phyloP scores from a whole-genome alignment of 2,329 filamentous ascomycete genomes.

The Cephalotrichum gorgonifer region DNA sequence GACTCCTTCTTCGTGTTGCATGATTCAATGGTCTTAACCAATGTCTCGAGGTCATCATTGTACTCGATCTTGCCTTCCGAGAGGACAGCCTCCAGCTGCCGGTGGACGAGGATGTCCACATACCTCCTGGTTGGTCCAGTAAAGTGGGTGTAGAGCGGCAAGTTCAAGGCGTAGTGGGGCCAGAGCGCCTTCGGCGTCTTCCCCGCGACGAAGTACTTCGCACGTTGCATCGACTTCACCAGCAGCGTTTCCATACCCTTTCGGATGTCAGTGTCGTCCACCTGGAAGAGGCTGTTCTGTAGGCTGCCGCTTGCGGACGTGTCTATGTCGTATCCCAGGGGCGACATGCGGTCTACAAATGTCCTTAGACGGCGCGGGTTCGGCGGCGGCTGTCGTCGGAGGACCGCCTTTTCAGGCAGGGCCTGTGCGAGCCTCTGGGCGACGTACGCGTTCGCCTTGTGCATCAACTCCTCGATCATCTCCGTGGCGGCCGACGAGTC shows the following conservation, averaged over 20 bases:
- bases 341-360: constrained; percentile 87
- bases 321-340: constrained; percentile 83
- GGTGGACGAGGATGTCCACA: constrained; percentile 89
- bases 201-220: constrained; percentile 85
- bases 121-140: constrained; percentile 92
- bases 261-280: constrained; percentile 78
- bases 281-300: constrained; percentile 90
- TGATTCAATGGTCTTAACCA: constrained; percentile 86
- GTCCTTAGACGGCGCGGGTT: constrained; percentile 82
- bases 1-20: constrained; percentile 99
- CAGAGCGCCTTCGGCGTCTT: constrained; percentile 69
- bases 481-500: constrained; percentile 83
- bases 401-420: constrained; percentile 83
- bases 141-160: constrained; percentile 94
- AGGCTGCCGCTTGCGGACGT: constrained; percentile 79
- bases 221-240: constrained; percentile 90
- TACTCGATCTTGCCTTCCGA: constrained; percentile 77
- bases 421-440: constrained; percentile 71
- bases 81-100: constrained; percentile 80
- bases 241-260: constrained; percentile 97
- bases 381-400: constrained; percentile 76
- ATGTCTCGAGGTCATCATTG: constrained; percentile 74
- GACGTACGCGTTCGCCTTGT: constrained; percentile 85
- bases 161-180: constrained; percentile 84
- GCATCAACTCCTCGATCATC: constrained; percentile 87